Percentiles rank a stretch among this genome's conserved stretches.
phyloP scores from a whole-genome alignment of 257 asterid species.

The Salvia rosmarinus region DNA sequence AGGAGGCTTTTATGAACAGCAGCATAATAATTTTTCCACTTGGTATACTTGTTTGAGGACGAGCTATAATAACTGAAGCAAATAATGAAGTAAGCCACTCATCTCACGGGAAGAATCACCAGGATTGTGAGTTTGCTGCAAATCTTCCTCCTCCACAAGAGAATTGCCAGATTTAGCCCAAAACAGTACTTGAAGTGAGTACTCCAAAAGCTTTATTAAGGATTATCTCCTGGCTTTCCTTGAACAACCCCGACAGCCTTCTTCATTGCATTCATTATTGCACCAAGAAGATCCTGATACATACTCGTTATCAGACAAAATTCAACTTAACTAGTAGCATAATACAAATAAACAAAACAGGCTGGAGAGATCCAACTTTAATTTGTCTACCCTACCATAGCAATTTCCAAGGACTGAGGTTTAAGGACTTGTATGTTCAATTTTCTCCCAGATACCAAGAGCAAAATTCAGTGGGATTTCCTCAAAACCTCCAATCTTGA shows the following conservation, averaged over 20 bases:
- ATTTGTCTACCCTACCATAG: slow-evolving; percentile 43
- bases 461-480: slow-evolving; percentile 67
- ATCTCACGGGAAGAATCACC: slow-evolving; percentile 46
- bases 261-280: slow-evolving; percentile 75
- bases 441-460: slow-evolving; percentile 62
- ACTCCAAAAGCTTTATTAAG: slow-evolving; percentile 55
- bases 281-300: slow-evolving; percentile 67
- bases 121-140: slow-evolving; percentile 36
- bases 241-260: slow-evolving; percentile 72
- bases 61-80: slow-evolving; percentile 80
- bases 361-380: slow-evolving; percentile 13
- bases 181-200: slow-evolving; percentile 50
- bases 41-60: slow-evolving; percentile 69
- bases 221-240: slow-evolving; percentile 66
- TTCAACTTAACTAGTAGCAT: slow-evolving; percentile 27
- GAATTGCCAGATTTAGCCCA: slow-evolving; percentile 44
- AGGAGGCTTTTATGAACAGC: slow-evolving; percentile 58
- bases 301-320: slow-evolving; percentile 28
- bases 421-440: slow-evolving; percentile 47
- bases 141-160: slow-evolving; percentile 36
- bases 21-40: slow-evolving; percentile 57
- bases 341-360: slow-evolving; percentile 29
- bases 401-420: slow-evolving; percentile 42
- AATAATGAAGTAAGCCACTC: slow-evolving; percentile 71
- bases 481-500: slow-evolving; percentile 62